These are phyloP conservation scores for Exophiala sp. DNA, from an alignment of 2,329 filamentous ascomycete species.

Conservation along the genomic window DNA sequence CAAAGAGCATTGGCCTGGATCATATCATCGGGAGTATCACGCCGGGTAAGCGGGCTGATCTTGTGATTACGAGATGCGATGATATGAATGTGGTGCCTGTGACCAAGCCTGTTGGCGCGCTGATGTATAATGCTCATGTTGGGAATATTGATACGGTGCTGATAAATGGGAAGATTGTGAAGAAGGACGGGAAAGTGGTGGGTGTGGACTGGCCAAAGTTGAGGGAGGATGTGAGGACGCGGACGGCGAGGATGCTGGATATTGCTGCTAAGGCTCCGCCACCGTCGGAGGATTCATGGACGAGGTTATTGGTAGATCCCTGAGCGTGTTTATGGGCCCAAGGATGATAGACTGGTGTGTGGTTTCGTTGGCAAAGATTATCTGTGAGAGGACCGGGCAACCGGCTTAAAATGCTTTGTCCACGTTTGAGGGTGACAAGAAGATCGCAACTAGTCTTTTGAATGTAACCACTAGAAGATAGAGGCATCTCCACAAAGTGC, in stretches of 20 bases:
- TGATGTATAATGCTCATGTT: conserved; percentile 30
- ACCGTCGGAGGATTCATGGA: background rate
- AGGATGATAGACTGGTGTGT: too few relatives aligned
- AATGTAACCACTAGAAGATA: too few relatives aligned
- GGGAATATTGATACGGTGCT: conserved; percentile 31
- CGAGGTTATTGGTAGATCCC: background rate
- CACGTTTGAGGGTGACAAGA: too few relatives aligned
- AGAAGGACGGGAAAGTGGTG: conserved; percentile 17
- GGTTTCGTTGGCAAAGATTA: too few relatives aligned
- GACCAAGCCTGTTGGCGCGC: conserved; percentile 30
- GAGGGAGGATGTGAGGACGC: background rate
- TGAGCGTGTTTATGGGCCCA: too few relatives aligned
- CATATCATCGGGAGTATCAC: conserved; percentile 30
- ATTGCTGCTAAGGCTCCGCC: background rate
- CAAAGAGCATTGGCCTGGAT: conserved; percentile 30
- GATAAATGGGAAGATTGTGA: conserved; percentile 30
- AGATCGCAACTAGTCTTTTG: too few relatives aligned
- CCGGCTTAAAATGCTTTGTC: too few relatives aligned
- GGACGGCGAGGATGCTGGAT: background rate
- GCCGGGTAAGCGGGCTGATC: conserved; percentile 32
- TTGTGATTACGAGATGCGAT: conserved; percentile 31
- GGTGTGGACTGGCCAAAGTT: conserved; percentile 12
- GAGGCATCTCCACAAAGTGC: too few relatives aligned
- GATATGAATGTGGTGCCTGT: conserved; percentile 30
- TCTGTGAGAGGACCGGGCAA: too few relatives aligned